These are phyloP conservation scores for Terfezia boudieri DNA, from an alignment of 495 filamentous ascomycete species.

Conservation along the genomic window DNA sequence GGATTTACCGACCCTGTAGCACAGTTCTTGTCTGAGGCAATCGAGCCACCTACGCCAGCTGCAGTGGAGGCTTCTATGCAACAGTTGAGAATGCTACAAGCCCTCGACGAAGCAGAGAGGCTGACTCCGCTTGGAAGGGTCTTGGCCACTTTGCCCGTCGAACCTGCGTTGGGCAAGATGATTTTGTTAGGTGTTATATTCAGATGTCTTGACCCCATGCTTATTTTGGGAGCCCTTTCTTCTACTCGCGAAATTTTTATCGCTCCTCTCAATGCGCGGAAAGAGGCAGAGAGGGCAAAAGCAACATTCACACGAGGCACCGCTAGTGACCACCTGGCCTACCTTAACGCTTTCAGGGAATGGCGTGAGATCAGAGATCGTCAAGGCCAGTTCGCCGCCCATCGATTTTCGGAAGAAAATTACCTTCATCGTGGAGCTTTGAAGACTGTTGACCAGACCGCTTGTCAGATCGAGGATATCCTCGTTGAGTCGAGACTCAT, in stretches of 20 bases:
- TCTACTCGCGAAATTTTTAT: constrained; percentile 26
- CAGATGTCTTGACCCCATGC: constrained; percentile 36
- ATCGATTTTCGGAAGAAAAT: constrained; percentile 18
- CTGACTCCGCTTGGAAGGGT: constrained; percentile 32
- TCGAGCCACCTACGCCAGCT: constrained; percentile 29
- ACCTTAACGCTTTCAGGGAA: constrained; percentile 29
- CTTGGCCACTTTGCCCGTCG: constrained; percentile 26
- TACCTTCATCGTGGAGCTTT: constrained; percentile 25
- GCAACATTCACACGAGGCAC: constrained; percentile 22
- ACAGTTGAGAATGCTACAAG: constrained; percentile 26
- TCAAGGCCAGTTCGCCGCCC: constrained; percentile 15
- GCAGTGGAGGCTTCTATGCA: constrained; percentile 26
- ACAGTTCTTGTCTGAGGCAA: constrained; percentile 27
- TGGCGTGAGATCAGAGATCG: constrained; percentile 21
- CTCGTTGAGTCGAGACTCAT: constrained; percentile 25
- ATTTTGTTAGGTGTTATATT: constrained; percentile 37
- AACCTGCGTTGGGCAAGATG: constrained; percentile 34
- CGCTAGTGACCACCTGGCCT: constrained; percentile 31
- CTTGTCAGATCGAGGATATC: constrained; percentile 25
- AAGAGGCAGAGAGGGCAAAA: constrained; percentile 18
- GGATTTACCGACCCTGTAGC: constrained; percentile 24
- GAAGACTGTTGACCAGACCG: constrained; percentile 23
- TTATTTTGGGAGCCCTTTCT: constrained; percentile 28
- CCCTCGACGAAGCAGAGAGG: constrained; percentile 28
- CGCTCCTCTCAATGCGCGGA: constrained; percentile 17